phyloP scores from a whole-genome alignment of 1,139 yeast species.

The Geotrichum carabidarum region DNA sequence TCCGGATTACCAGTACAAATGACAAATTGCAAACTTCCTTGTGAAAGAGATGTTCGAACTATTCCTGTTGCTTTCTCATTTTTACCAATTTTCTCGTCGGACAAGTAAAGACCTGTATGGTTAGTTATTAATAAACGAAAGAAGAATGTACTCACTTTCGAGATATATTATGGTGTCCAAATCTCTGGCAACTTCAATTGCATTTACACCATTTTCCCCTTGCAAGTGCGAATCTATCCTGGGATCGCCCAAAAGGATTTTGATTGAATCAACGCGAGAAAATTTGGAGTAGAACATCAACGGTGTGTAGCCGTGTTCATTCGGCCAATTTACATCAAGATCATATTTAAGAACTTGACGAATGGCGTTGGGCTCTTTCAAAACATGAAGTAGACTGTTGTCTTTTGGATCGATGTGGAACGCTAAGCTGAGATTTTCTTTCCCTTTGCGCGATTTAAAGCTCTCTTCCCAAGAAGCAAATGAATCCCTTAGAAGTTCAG shows the following conservation, averaged over 20 bases:
- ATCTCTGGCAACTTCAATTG: conserved; percentile 51
- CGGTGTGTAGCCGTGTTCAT: conserved; percentile 60
- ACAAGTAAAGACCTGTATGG: conserved; percentile 3
- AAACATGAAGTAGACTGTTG: conserved; percentile 69
- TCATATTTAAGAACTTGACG: conserved; percentile 42
- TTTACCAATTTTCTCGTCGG: conserved; percentile 8
- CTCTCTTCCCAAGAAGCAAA: conserved; percentile 38
- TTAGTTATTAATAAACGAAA: not conserved
- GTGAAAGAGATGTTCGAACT: conserved; percentile 29
- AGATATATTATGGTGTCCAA: conserved; percentile 44
- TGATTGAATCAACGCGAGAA: conserved; percentile 57
- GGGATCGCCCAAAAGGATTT: conserved; percentile 32
- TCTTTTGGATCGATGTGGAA: conserved; percentile 71
- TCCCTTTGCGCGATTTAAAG: conserved; percentile 21
- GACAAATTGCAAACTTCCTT: conserved; percentile 31
- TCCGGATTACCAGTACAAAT: conserved; percentile 32
- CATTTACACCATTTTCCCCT: conserved; percentile 35
- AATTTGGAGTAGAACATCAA: conserved; percentile 66
- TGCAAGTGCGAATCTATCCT: conserved; percentile 31
- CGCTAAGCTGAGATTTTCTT: conserved; percentile 29
- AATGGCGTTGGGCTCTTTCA: conserved; percentile 42
- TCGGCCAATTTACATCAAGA: conserved; percentile 59
- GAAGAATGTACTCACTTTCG: conserved; percentile 40
- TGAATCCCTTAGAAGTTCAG: conserved; percentile 45
- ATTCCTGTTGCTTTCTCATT: conserved; percentile 28